These are phyloP conservation scores for Fonsecaea pedrosoi DNA, from an alignment of 2,329 filamentous ascomycete genomes.

Conservation along the genomic window DNA sequence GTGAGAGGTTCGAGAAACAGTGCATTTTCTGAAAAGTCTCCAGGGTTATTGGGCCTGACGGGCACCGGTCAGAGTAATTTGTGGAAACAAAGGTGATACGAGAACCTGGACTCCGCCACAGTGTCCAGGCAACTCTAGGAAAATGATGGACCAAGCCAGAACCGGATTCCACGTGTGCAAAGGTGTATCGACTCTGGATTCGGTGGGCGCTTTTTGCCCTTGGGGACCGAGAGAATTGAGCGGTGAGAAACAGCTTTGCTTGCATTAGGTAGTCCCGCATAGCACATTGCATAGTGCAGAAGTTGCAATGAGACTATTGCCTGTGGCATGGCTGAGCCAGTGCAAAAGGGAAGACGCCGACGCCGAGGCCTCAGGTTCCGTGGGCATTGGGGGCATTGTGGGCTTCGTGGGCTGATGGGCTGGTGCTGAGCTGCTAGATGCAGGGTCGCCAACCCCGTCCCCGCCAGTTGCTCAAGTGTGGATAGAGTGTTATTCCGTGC, in stretches of 20 bases:
- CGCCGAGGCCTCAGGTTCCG: slow-evolving; percentile 3
- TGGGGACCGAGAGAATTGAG: slow-evolving; percentile 13
- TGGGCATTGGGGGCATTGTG: background rate
- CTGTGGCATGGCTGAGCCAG: slow-evolving; percentile 5
- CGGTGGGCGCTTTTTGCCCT: slow-evolving; percentile 1
- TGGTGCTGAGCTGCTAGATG: background rate
- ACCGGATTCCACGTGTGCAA: slow-evolving; percentile 29
- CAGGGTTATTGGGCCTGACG: slow-evolving; percentile 12
- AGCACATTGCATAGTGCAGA: slow-evolving; percentile 25
- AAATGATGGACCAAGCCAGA: background rate
- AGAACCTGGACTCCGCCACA: slow-evolving; percentile 14
- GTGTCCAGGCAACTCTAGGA: slow-evolving; percentile 4
- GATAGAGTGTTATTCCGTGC: slow-evolving; percentile 9
- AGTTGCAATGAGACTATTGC: slow-evolving; percentile 16
- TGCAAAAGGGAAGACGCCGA: background rate
- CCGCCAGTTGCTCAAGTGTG: slow-evolving; percentile 4
- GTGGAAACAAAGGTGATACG: background rate
- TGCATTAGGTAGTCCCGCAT: slow-evolving; percentile 10
- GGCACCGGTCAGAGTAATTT: slow-evolving; percentile 11
- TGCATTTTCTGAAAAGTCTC: slow-evolving; percentile 5
- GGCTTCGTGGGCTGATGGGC: background rate
- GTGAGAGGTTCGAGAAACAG: slow-evolving; percentile 4
- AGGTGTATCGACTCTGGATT: slow-evolving; percentile 18
- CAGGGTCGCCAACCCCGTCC: background rate
- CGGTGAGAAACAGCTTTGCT: slow-evolving; percentile 21